Evolutionary conservation across 176 grass and related monocot genomes (phyloP).

Genomic region (Puccinellia tenuiflora): DNA sequence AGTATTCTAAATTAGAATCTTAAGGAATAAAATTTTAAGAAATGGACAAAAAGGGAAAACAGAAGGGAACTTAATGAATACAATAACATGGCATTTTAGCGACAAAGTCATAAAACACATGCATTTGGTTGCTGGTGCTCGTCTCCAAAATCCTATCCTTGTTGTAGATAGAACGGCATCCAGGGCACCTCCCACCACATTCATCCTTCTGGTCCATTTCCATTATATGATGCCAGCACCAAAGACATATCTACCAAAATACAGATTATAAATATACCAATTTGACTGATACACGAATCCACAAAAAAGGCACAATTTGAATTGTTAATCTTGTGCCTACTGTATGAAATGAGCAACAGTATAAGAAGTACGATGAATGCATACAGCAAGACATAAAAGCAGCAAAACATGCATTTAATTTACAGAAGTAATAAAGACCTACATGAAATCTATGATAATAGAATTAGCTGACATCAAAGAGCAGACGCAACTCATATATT

Average conservation of each 20-base stretch:
- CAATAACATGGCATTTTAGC: not conserved
- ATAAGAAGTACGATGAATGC: not conserved
- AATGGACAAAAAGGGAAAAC: not conserved
- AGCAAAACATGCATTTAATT: not conserved
- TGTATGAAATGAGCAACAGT: not conserved
- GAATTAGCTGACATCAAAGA: not conserved
- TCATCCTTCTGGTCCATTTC: constrained; percentile 45
- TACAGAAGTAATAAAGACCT: not conserved
- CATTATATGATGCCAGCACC: constrained; percentile 66
- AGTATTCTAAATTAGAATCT: not conserved
- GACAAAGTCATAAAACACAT: constrained; percentile 16
- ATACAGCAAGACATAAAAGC: not conserved
- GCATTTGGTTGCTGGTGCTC: constrained; percentile 42
- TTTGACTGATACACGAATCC: not conserved
- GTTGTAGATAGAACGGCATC: constrained; percentile 54
- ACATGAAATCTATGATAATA: not conserved
- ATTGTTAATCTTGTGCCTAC: constrained; percentile 2
- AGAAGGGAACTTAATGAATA: not conserved
- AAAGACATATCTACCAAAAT: constrained; percentile 63
- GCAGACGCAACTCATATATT: not conserved
- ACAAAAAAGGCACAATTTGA: constrained; percentile 3
- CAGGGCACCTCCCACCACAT: constrained; percentile 53
- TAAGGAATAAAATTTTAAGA: not conserved
- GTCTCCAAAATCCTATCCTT: constrained; percentile 56
- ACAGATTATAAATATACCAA: constrained; percentile 3